phyloP scores from a whole-genome alignment of 371 early-diverging fungal genomes.

The Rhizopus arrhizus region DNA sequence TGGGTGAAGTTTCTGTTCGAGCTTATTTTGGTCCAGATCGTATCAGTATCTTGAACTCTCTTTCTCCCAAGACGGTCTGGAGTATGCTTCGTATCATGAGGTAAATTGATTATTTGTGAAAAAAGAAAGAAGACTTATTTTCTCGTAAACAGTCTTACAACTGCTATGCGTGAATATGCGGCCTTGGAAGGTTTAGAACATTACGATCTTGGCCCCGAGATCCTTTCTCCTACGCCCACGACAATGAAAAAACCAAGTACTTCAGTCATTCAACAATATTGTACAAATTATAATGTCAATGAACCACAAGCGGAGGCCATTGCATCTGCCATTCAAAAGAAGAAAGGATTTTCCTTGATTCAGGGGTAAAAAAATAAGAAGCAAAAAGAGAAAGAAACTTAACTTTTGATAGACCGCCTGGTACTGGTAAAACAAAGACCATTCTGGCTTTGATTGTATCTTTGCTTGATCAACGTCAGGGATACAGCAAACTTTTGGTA shows the following conservation, averaged over 20 bases:
- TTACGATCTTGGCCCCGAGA: conserved; percentile 63
- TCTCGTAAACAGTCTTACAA: conserved; percentile 62
- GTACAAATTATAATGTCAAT: conserved; percentile 75
- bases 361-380: conserved; percentile 67
- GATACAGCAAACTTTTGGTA: conserved; percentile 70
- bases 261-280: conserved; percentile 50
- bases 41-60: conserved; percentile 45
- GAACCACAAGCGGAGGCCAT: conserved; percentile 91
- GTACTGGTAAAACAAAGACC: conserved; percentile 92
- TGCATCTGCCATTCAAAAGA: conserved; percentile 62
- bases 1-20: conserved; percentile 51
- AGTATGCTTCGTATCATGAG: conserved; percentile 35
- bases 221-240: conserved; percentile 40
- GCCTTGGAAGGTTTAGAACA: conserved; percentile 72
- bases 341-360: conserved; percentile 85
- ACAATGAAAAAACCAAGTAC: conserved; percentile 10
- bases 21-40: conserved; percentile 51
- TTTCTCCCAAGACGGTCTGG: conserved; percentile 50
- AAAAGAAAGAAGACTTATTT: background rate
- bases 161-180: conserved; percentile 83
- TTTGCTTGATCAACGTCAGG: conserved; percentile 55
- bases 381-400: background rate
- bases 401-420: conserved; percentile 69
- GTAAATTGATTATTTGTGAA: conserved; percentile 9
- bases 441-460: conserved; percentile 83